Conservation (phyloP, 2,329 filamentous ascomycete species). For the Pseudogymnoascus sp. region DNA sequence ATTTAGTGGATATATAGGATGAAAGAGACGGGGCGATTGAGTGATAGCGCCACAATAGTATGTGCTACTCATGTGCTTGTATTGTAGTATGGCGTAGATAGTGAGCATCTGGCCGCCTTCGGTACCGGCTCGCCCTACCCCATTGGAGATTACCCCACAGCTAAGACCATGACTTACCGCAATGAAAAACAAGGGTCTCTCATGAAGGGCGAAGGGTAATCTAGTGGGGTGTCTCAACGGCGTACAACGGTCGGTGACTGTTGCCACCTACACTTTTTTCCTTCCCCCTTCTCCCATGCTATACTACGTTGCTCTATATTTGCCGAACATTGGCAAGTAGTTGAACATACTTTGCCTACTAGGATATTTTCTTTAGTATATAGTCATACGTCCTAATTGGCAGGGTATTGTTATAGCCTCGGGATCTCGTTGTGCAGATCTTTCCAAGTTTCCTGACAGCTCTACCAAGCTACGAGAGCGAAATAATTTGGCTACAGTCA, state of each 20-base stretch:
- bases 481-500: not conserved
- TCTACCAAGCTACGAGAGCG: not conserved
- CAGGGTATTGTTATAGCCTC: not conserved
- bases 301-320: not conserved
- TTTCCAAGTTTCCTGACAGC: not conserved
- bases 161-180: not conserved
- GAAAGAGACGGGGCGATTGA: constrained; percentile 2
- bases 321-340: not conserved
- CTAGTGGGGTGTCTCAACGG: not conserved
- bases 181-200: not conserved
- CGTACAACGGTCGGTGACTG: not conserved
- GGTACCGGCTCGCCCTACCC: not conserved
- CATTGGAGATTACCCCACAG: constrained; percentile 7
- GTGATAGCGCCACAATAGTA: not conserved
- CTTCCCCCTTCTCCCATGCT: not conserved
- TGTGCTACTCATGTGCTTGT: not conserved
- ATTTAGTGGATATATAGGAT: not conserved
- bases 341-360: not conserved
- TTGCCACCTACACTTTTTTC: not conserved
- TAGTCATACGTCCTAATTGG: not conserved
- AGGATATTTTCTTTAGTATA: too few relatives aligned
- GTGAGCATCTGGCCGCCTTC: not conserved
- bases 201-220: not conserved
- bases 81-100: not conserved
- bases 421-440: not conserved